phyloP scores from a whole-genome alignment of 495 filamentous ascomycete genomes.

The Opeltia flavorubescens region DNA sequence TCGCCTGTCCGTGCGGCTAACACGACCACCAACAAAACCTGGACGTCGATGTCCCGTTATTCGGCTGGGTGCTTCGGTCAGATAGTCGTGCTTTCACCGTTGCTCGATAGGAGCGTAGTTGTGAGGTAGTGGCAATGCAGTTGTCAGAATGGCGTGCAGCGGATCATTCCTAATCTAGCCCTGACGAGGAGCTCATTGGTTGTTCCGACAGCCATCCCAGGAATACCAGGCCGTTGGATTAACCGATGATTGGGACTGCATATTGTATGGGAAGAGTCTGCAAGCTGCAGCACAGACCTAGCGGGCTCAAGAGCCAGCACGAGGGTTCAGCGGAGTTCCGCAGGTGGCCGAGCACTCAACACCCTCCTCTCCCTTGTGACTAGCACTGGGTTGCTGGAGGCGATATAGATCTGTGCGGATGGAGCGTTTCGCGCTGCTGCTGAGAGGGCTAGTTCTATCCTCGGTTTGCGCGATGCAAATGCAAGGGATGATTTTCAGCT shows the following conservation, averaged over 20 bases:
- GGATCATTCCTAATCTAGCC: background rate
- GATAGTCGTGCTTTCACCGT: background rate
- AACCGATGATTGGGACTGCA: background rate
- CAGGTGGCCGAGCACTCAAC: too few species aligned
- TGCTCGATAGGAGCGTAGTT: background rate
- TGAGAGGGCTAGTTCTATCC: background rate
- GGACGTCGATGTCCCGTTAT: too few species aligned
- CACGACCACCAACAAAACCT: background rate
- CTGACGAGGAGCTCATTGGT: background rate
- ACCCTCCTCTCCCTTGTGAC: background rate
- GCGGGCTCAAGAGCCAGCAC: background rate
- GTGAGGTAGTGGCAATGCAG: background rate
- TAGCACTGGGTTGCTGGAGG: background rate
- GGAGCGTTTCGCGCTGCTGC: background rate
- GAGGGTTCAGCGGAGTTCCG: background rate
- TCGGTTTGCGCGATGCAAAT: slow-evolving; percentile 1
- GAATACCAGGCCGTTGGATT: background rate
- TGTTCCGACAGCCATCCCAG: background rate
- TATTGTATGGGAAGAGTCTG: background rate
- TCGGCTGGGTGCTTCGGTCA: background rate
- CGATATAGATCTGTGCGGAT: slow-evolving; percentile 1
- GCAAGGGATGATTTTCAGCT: background rate
- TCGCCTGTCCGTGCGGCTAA: slow-evolving; percentile 1
- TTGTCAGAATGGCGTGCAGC: background rate
- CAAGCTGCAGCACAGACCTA: slow-evolving; percentile 1